Evolutionary conservation across 2,329 filamentous ascomycete species (phyloP).

Genomic region (Neonectria ditissima): DNA sequence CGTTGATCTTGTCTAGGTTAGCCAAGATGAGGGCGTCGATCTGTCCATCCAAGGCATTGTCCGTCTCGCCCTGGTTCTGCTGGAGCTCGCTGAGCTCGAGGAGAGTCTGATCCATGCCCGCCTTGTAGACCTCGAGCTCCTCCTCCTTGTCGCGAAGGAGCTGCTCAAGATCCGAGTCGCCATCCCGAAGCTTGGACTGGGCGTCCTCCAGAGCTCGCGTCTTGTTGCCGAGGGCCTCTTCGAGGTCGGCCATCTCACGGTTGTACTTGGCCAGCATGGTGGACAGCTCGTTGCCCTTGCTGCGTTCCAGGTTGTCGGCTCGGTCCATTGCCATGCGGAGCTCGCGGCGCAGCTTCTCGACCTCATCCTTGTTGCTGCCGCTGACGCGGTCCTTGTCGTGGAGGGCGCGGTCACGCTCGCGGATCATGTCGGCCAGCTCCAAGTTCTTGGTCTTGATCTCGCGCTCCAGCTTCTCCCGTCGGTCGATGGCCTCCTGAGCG

Average conservation of each 20-base stretch:
- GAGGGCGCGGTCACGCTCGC: constrained; percentile 91
- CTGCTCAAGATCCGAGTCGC: constrained; percentile 86
- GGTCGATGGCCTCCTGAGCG: constrained; percentile 95
- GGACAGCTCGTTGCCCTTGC: constrained; percentile 95
- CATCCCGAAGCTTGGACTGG: constrained; percentile 81
- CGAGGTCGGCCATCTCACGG: constrained; percentile 94
- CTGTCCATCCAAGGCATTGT: constrained; percentile 86
- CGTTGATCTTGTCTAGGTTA: constrained; percentile 93
- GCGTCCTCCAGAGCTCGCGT: constrained; percentile 87
- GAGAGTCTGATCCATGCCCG: constrained; percentile 95
- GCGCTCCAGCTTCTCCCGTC: constrained; percentile 92
- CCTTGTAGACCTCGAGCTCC: constrained; percentile 97
- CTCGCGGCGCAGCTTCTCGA: constrained; percentile 95
- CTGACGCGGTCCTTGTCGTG: constrained; percentile 91
- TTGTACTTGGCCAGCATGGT: constrained; percentile 97
- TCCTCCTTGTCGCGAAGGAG: constrained; percentile 94
- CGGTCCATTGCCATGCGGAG: constrained; percentile 91
- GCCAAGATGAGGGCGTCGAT: constrained; percentile 90
- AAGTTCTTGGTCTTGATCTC: constrained; percentile 99
- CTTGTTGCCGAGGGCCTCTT: constrained; percentile 91
- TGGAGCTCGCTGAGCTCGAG: constrained; percentile 92
- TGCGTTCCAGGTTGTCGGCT: constrained; percentile 90
- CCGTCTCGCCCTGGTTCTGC: constrained; percentile 78
- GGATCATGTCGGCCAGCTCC: constrained; percentile 98
- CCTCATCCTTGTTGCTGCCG: constrained; percentile 89